phyloP scores from a whole-genome alignment of 2,329 filamentous ascomycete genomes.

The Xylaria sp. region DNA sequence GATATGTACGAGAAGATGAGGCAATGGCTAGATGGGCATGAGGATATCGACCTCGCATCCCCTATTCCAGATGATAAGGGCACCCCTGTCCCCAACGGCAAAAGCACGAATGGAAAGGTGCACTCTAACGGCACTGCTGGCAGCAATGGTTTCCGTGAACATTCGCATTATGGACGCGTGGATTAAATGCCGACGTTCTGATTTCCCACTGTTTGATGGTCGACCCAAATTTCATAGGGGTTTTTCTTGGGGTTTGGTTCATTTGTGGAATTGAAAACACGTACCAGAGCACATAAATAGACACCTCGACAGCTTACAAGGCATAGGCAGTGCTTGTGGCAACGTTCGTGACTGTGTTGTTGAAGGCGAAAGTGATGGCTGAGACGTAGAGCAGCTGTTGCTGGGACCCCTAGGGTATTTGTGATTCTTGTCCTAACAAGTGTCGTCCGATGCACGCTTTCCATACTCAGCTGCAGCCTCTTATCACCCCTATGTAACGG shows the following conservation, averaged over 20 bases:
- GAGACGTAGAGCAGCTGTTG: too few relatives aligned
- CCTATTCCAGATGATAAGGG: slow-evolving; percentile 10
- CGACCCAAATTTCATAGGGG: not conserved
- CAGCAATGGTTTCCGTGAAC: not conserved
- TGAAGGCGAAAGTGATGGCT: too few relatives aligned
- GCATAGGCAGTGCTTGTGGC: too few relatives aligned
- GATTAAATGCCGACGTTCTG: not conserved
- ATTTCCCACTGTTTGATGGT: not conserved
- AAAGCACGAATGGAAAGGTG: not conserved
- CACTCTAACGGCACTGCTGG: not conserved
- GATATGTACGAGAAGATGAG: slow-evolving; percentile 39
- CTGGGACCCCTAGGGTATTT: too few relatives aligned
- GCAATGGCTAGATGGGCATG: slow-evolving; percentile 27
- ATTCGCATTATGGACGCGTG: not conserved
- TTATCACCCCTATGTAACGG: too few relatives aligned
- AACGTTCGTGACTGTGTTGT: too few relatives aligned
- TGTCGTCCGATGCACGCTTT: too few relatives aligned
- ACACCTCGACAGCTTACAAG: too few relatives aligned
- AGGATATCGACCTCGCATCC: slow-evolving; percentile 28
- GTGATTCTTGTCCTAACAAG: too few relatives aligned
- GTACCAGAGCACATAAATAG: too few relatives aligned
- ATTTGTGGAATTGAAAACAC: too few relatives aligned
- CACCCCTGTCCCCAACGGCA: not conserved
- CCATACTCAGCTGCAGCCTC: too few relatives aligned
- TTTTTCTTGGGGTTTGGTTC: not conserved